Base-by-base conservation (phyloP, 129 eudicot genomes). In the Solidago caesia region DNA sequence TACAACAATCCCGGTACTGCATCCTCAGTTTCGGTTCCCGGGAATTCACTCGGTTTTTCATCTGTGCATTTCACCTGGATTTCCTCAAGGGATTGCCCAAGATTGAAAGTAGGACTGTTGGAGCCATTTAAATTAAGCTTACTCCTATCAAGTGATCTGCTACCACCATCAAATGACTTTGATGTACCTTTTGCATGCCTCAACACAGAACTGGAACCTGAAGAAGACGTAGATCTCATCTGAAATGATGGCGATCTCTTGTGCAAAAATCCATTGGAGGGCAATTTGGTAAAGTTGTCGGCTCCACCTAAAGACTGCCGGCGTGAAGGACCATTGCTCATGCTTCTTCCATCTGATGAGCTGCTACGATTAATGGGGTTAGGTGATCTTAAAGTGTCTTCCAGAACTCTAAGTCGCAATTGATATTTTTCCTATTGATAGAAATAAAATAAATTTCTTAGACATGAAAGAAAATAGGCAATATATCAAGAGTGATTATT, bases 221-320 rank as follows among this genome's bases (percentile, higher is more conserved):
- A 55, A 64, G 89, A 75, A 21, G 75, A 75, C 8, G 87, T 74
- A 79, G 96, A 84, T 84, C 96, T 84, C 74, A 84, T 72, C 79
- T 88, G 96, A 75, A 91, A 86, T 4, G 96, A 89, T 9, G 96
- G 96, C 59, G 96, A 86, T 73, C 92, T 86, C 77, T 86, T 91
- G 16, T 88, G 93, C 68, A 92, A 82, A 82, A 87, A 82, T 6
- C 97, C 97, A 81, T 92, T 92, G 57, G 96, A 84, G 49, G 96
- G 80, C 79, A 88, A 61, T 74, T 87, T 92, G 42, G 96, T 78
- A 57, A 89, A 79, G 80, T 85, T 89, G 68, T 92, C 97, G 57
- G 89, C 92, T 61, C 97, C 97, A 43, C 97, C 97, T 39, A 89
- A 75, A 62, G 97, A 92, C 71, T 87, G 97, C 74, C 96, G 93